Conservation (phyloP, 441 rosid genomes). For the Syzygium malaccense region DNA sequence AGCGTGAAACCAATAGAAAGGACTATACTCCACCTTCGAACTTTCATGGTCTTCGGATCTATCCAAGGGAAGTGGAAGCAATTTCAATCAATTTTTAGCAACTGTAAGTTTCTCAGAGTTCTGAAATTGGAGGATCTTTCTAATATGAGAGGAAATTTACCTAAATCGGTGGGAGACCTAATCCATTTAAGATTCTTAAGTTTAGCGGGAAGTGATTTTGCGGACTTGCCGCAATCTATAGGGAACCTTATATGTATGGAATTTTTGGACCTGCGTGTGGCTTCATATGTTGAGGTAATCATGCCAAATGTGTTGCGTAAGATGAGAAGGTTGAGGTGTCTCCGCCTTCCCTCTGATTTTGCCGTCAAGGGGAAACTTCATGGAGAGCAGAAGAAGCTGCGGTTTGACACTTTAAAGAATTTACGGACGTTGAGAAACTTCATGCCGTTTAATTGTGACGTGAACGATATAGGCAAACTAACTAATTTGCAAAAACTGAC, state of each 20-base stretch:
- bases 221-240: background rate
- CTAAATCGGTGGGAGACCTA: background rate
- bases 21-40: background rate
- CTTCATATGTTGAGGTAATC: fast-evolving
- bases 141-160: fast-evolving
- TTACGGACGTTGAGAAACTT: background rate
- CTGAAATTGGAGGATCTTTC: fast-evolving
- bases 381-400: fast-evolving
- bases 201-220: fast-evolving
- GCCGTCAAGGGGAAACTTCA: fast-evolving
- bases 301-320: background rate
- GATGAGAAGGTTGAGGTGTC: background rate
- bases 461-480: background rate
- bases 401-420: fast-evolving
- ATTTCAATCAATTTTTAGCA: fast-evolving
- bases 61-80: fast-evolving
- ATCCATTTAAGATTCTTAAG: fast-evolving
- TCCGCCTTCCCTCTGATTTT: fast-evolving
- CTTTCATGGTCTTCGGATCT: fast-evolving
- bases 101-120: background rate
- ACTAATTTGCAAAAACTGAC: background rate
- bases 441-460: background rate
- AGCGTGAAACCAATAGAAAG: fast-evolving
- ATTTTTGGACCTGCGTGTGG: background rate
- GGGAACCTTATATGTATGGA: background rate